These are phyloP conservation scores for Pestalotiopsis sp. DNA, from an alignment of 2,329 filamentous ascomycete species.

Conservation along the genomic window DNA sequence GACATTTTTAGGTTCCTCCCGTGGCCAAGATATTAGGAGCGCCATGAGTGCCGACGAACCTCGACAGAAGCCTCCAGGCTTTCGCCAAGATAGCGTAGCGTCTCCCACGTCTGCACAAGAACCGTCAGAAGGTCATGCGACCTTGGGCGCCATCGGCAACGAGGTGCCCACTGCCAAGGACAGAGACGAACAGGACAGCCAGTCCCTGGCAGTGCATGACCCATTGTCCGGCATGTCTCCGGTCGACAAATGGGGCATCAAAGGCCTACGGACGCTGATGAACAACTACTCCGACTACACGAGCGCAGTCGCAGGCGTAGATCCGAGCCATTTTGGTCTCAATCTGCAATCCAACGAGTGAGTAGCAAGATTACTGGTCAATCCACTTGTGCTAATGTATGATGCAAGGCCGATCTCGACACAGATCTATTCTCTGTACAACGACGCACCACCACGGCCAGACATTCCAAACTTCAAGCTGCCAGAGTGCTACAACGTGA, in stretches of 20 bases:
- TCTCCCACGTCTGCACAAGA: constrained; percentile 39
- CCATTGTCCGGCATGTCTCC: constrained; percentile 64
- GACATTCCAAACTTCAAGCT: constrained; percentile 59
- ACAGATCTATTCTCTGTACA: constrained; percentile 64
- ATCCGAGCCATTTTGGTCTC: constrained; percentile 58
- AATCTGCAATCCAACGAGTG: constrained; percentile 62
- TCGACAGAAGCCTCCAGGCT: constrained; percentile 46
- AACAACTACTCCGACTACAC: constrained; percentile 66
- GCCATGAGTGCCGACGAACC: constrained; percentile 44
- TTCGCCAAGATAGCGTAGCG: constrained; percentile 45
- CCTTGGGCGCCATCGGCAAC: constrained; percentile 50
- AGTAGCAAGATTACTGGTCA: constrained; percentile 27
- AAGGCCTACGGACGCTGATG: constrained; percentile 65
- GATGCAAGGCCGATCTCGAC: constrained; percentile 54
- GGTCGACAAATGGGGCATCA: constrained; percentile 66
- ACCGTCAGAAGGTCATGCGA: constrained; percentile 39
- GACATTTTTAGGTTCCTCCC: constrained; percentile 31
- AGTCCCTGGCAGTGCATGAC: constrained; percentile 51
- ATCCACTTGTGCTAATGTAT: constrained; percentile 18
- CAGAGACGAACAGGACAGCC: constrained; percentile 45
- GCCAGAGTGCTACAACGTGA: constrained; percentile 69
- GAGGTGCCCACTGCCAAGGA: constrained; percentile 41
- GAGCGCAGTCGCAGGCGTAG: constrained; percentile 61
- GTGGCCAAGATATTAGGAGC: constrained; percentile 47
- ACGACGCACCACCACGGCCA: constrained; percentile 60